Evolutionary conservation across 106 monocot species (phyloP), one percentile per base, ranked within the genome.

Genomic region (Acanthochlamys bracteata): DNA sequence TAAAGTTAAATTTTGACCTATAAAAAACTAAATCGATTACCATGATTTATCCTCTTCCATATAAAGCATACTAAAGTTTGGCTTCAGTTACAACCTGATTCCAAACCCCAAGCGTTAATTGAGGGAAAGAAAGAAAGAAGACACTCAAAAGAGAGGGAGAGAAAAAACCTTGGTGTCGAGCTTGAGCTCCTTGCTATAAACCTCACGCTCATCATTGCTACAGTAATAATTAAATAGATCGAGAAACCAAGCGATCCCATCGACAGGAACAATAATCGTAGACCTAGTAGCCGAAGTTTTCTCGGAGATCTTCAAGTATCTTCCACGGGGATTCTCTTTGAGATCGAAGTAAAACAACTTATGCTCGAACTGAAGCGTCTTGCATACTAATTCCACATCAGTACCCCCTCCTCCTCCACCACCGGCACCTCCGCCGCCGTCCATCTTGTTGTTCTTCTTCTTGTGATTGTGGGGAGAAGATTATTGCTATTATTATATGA

Each of bases 321-420:
- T 62, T 1, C 93, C 89, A 17, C 89, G 66, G 10, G 88, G 82
- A 55, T 93, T 93, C 80, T 93, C 88, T 73, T 93, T 93, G 42
- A 93, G 80, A 67, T 93, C 93, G 69, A 93, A 93, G 71, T 93
- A 93, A 76, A 93, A 93, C 24, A 89, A 73, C 69, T 93, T 93
- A 74, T 93, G 88, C 80, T 93, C 93, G 52, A 93, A 83, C 69
- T 93, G 93, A 27, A 93, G 71, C 60, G 93, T 93, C 85, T 82
- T 82, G 60, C 77, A 78, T 11, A 85, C 70, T 40, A 93, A 74
- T 71, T 89, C 93, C 65, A 80, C 75, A 67, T 93, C 77, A 4
- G 39, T 15, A 13, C 77, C 90, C 7, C 69, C 73, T 0, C 79
- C 76, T 1, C 65, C 89, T 17, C 63, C 75, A 16, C 64, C 65